phyloP scores from a whole-genome alignment of 2,329 filamentous ascomycete species.

The Apiospora marii region DNA sequence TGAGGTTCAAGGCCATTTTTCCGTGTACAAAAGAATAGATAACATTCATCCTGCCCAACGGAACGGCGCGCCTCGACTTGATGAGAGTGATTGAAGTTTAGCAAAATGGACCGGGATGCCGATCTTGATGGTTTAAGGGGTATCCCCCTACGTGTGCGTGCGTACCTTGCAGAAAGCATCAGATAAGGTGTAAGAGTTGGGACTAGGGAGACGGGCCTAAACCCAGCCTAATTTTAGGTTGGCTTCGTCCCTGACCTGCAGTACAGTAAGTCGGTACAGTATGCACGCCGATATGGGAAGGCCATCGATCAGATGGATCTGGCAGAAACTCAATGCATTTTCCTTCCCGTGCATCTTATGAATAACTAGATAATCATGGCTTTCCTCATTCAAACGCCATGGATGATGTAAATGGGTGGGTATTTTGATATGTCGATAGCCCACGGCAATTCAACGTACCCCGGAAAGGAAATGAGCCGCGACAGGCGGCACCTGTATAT shows the following conservation, averaged over 20 bases:
- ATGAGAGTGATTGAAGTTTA: not conserved
- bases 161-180: not conserved
- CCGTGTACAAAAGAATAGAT: conserved; percentile 28
- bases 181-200: not conserved
- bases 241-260: not conserved
- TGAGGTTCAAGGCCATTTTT: conserved; percentile 20
- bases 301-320: not conserved
- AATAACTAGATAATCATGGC: not conserved
- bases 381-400: not conserved
- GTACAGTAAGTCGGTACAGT: no score
- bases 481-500: not conserved
- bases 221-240: not conserved
- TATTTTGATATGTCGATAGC: not conserved
- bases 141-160: not conserved
- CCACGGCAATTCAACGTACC: not conserved
- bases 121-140: not conserved
- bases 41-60: conserved; percentile 24
- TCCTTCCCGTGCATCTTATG: no score
- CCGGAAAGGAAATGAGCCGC: conserved; percentile 3
- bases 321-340: not conserved
- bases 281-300: not conserved
- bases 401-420: not conserved
- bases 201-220: not conserved
- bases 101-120: not conserved
- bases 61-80: not conserved